Conservation (phyloP, 2,329 filamentous ascomycete species). For the Fusarium coicis region DNA sequence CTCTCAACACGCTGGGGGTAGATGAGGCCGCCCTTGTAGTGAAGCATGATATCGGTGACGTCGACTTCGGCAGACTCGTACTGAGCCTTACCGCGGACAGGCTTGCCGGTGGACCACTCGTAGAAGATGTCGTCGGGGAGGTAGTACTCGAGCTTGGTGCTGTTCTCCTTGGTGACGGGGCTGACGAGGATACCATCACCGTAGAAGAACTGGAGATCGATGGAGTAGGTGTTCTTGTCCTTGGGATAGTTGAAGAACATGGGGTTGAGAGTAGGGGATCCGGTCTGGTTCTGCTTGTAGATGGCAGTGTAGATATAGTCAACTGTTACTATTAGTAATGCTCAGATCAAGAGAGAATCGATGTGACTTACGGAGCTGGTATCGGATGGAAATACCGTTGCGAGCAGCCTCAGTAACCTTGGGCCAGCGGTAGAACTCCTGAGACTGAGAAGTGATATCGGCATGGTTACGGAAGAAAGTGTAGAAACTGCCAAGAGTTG, state of each 20-base stretch:
- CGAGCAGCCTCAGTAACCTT: slow-evolving; percentile 70
- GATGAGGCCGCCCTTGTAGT: slow-evolving; percentile 71
- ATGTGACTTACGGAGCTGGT: slow-evolving; percentile 60
- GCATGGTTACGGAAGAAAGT: slow-evolving; percentile 78
- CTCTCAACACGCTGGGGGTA: slow-evolving; percentile 65
- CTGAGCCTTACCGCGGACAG: slow-evolving; percentile 50
- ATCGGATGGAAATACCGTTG: slow-evolving; percentile 74
- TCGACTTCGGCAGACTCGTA: slow-evolving; percentile 48
- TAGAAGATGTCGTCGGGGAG: slow-evolving; percentile 62
- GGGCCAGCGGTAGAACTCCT: slow-evolving; percentile 76
- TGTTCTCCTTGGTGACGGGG: slow-evolving; percentile 58
- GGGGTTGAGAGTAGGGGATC: slow-evolving; percentile 74
- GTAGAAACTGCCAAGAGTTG: slow-evolving; percentile 72
- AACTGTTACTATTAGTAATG: slow-evolving; percentile 48
- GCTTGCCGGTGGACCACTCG: slow-evolving; percentile 59
- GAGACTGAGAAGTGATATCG: slow-evolving; percentile 53
- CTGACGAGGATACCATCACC: slow-evolving; percentile 58
- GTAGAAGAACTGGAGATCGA: slow-evolving; percentile 62
- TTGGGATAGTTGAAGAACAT: slow-evolving; percentile 75
- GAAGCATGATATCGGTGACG: slow-evolving; percentile 68
- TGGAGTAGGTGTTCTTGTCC: slow-evolving; percentile 55
- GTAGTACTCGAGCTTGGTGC: slow-evolving; percentile 56
- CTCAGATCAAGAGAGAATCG: fast-evolving
- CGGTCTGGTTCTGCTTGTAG: slow-evolving; percentile 67
- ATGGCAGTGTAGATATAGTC: slow-evolving; percentile 82